These are phyloP conservation scores for Nigrospora oryzae DNA, from an alignment of 2,329 filamentous ascomycete genomes.

Conservation along the genomic window DNA sequence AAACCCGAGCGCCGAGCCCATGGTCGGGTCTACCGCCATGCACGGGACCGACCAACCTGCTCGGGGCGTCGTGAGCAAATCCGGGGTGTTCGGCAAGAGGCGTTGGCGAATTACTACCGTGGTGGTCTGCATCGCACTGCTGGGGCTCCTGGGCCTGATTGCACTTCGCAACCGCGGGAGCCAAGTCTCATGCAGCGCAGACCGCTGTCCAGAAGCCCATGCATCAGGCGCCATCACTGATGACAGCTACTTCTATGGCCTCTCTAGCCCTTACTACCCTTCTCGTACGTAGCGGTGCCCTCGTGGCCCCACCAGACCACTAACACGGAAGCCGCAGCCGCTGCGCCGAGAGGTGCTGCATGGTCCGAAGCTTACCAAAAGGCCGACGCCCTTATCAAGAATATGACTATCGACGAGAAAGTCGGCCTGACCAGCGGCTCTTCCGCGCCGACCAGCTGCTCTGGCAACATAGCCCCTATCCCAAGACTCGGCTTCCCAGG, in stretches of 20 bases:
- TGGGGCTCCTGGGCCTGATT: conserved; percentile 20
- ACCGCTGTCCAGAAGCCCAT: conserved; percentile 1
- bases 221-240: conserved; percentile 22
- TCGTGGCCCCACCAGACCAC: background rate
- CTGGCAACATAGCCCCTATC: conserved; percentile 32
- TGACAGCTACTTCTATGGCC: conserved; percentile 39
- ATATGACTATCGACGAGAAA: conserved; percentile 71
- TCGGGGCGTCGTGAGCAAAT: background rate
- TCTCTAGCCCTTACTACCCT: conserved; percentile 41
- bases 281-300: conserved; percentile 31
- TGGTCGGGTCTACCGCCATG: too few species aligned
- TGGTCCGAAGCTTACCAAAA: conserved; percentile 63
- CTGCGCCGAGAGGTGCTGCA: conserved; percentile 49
- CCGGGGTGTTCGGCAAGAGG: conserved; percentile 9
- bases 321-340: conserved; percentile 22
- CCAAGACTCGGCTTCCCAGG: conserved; percentile 31
- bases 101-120: conserved; percentile 13
- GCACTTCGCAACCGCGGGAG: conserved; percentile 15
- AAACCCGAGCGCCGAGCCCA: too few species aligned
- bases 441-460: conserved; percentile 24
- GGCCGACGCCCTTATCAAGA: conserved; percentile 59
- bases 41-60: too few species aligned
- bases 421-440: conserved; percentile 19
- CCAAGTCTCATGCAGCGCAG: background rate
- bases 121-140: conserved; percentile 18